Conservation (phyloP, 768 basidiomycete species). For the Mycena crocata region DNA sequence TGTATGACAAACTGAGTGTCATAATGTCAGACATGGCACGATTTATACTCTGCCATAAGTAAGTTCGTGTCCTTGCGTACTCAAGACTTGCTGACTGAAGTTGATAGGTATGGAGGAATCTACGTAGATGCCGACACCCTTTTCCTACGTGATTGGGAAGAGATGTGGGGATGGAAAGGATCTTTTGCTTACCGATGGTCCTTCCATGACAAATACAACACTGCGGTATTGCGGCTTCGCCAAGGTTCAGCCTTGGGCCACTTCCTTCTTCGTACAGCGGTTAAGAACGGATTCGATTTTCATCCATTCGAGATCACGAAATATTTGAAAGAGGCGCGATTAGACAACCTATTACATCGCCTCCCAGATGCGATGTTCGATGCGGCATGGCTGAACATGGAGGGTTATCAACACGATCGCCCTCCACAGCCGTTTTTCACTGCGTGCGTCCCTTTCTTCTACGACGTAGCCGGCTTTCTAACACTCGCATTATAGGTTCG, state of each 20-base stretch:
- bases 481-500: constrained; percentile 66
- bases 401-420: constrained; percentile 89
- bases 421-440: constrained; percentile 97
- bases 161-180: constrained; percentile 96
- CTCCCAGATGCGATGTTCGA: constrained; percentile 98
- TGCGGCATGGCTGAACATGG: constrained; percentile 96
- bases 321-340: constrained; percentile 89
- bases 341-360: constrained; percentile 85
- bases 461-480: neutral
- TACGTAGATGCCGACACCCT: constrained; percentile 98
- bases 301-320: constrained; percentile 95
- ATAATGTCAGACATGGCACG: constrained; percentile 97
- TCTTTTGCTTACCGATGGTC: constrained; percentile 97
- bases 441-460: constrained; percentile 60
- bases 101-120: constrained; percentile 86
- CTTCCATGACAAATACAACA: constrained; percentile 73
- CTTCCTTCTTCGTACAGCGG: constrained; percentile 93
- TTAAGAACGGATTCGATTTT: constrained; percentile 95
- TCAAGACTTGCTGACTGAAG: neutral
- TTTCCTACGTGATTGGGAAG: constrained; percentile 97
- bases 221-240: constrained; percentile 94
- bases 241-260: constrained; percentile 91
- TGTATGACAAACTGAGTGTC: constrained; percentile 92
- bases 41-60: constrained; percentile 87
- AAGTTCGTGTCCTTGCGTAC: constrained; percentile 29